Evolutionary conservation across 352 stramenopile genomes (phyloP).

Genomic region (Pythium pectinolyticum): DNA sequence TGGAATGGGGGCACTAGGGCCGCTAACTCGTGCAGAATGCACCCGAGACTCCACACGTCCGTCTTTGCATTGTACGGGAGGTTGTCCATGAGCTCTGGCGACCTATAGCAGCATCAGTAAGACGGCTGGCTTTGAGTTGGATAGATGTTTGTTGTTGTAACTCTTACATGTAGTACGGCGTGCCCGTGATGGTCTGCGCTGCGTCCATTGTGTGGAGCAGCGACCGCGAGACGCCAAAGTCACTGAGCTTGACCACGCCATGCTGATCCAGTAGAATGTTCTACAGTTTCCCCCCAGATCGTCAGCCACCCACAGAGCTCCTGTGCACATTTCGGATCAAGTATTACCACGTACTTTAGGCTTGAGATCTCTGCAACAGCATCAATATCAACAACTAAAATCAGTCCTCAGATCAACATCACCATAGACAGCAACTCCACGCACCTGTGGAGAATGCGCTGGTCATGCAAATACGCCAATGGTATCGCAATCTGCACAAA

Average conservation of each 20-base stretch:
- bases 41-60: slow-evolving; percentile 86
- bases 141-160: background rate
- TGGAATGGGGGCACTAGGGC: slow-evolving; percentile 59
- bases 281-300: no score
- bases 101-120: slow-evolving; percentile 27
- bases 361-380: slow-evolving; percentile 52
- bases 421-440: slow-evolving; percentile 20
- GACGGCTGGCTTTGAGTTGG: no score
- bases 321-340: no score
- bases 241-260: slow-evolving; percentile 69
- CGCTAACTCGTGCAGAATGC: slow-evolving; percentile 79
- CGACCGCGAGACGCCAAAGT: slow-evolving; percentile 60
- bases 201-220: slow-evolving; percentile 47
- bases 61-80: slow-evolving; percentile 62
- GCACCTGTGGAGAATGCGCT: slow-evolving; percentile 66
- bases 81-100: slow-evolving; percentile 75
- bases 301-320: no score
- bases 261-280: slow-evolving; percentile 58
- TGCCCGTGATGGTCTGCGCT: slow-evolving; percentile 65
- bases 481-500: slow-evolving; percentile 67
- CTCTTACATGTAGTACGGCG: slow-evolving; percentile 69
- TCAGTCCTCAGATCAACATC: slow-evolving; percentile 13
- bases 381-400: no score
- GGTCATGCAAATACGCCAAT: slow-evolving; percentile 58
- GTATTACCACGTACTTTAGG: slow-evolving; percentile 33